phyloP scores from a whole-genome alignment of 352 stramenopile genomes.

The Globisporangium camurandrum region DNA sequence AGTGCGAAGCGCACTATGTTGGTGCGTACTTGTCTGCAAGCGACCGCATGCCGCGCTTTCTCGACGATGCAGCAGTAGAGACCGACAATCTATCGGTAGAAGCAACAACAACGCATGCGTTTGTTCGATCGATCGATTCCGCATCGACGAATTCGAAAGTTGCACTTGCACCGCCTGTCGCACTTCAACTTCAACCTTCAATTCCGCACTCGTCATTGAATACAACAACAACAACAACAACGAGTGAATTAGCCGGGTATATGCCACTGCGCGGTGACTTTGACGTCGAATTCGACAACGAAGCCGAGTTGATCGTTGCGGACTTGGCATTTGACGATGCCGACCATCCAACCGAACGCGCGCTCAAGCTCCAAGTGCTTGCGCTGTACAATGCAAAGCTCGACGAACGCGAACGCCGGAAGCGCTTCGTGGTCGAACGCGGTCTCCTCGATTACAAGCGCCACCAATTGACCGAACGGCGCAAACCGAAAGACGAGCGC shows the following conservation, averaged over 20 bases:
- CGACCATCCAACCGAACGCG: conserved; percentile 82
- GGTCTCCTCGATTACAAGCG: conserved; percentile 92
- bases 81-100: no score
- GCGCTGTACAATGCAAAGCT: conserved; percentile 96
- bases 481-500: conserved; percentile 91
- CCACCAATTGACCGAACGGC: conserved; percentile 87
- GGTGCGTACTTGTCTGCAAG: conserved; percentile 57
- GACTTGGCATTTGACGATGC: conserved; percentile 95
- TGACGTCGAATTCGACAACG: conserved; percentile 98
- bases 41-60: conserved; percentile 58
- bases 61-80: conserved; percentile 29
- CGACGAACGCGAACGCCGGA: conserved; percentile 88
- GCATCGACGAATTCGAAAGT: conserved; percentile 12
- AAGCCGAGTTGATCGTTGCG: conserved; percentile 92
- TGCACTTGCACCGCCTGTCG: not conserved
- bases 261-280: conserved; percentile 96
- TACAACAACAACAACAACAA: no score
- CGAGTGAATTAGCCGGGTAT: conserved; percentile 84
- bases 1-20: conserved; percentile 88
- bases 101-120: no score
- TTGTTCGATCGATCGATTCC: not conserved
- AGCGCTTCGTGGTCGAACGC: conserved; percentile 89
- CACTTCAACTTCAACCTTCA: not conserved
- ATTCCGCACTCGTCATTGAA: no score
- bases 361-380: conserved; percentile 95